Conservation (phyloP, 306 rosid genomes). For the Chamaecrista fasciculata region DNA sequence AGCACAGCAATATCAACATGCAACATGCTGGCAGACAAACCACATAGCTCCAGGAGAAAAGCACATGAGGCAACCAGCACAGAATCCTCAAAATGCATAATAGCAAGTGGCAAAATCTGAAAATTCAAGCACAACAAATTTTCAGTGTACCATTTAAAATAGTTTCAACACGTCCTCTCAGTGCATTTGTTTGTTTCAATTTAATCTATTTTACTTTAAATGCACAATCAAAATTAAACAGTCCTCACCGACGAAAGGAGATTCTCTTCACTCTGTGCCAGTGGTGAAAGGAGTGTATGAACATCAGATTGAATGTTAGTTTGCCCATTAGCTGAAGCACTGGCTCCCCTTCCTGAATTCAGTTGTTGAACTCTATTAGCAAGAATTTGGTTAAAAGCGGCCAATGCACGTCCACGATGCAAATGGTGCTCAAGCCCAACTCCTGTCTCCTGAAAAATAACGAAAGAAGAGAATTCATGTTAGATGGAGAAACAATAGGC, state of each 20-base stretch:
- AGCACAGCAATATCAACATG: conserved; percentile 74
- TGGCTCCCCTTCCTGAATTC: conserved; percentile 56
- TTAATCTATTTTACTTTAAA: conserved; percentile 24
- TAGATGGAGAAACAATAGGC: conserved; percentile 14
- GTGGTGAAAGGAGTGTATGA: conserved; percentile 79
- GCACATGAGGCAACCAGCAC: conserved; percentile 86
- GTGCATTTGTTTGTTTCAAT: conserved; percentile 14
- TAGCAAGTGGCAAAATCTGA: conserved; percentile 85
- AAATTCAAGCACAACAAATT: conserved; percentile 24
- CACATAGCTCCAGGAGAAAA: conserved; percentile 86
- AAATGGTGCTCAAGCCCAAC: conserved; percentile 90
- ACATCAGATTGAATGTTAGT: conserved; percentile 76
- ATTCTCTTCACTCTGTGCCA: conserved; percentile 62
- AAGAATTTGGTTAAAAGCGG: conserved; percentile 85
- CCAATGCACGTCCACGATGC: conserved; percentile 88
- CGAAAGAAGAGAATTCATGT: background rate
- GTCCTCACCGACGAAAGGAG: conserved; percentile 76
- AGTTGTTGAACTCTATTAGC: conserved; percentile 66
- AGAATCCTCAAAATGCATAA: conserved; percentile 84
- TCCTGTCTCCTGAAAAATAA: conserved; percentile 59
- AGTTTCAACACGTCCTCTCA: conserved; percentile 17
- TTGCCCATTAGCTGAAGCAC: conserved; percentile 52
- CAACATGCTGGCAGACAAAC: conserved; percentile 81
- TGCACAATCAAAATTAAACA: background rate
- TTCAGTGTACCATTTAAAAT: conserved; percentile 27